Evolutionary conservation across 1,139 yeast genomes (phyloP), one percentile per base, ranked within the genome.

Genomic region (Taiozyma onychis): DNA sequence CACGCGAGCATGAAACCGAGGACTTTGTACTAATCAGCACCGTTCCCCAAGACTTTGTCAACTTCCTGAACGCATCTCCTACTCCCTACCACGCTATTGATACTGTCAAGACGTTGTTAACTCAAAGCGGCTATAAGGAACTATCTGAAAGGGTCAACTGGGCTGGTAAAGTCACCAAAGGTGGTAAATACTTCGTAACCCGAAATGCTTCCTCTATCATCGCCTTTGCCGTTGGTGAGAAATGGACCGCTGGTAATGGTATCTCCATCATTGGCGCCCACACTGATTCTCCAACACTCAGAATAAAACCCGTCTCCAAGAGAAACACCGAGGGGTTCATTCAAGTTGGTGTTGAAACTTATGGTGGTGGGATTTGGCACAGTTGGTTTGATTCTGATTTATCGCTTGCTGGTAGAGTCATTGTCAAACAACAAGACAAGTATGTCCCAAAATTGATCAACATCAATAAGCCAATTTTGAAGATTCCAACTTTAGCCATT

Each of bases 351-450:
- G 96, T 93, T 6, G 99, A 93, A 67, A 81, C 85, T 47, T 93
- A 93, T 62, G 99, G 99, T 46, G 99, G 99, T 32, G 91, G 97
- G 47, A 82, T 91, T 51, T 95, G 97, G 80, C 89, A 85, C 70
- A 72, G 83, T 3, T 80, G 85, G 84, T 93, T 93, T 64, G 99
- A 93, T 68, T 80, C 98, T 55, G 98, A 93, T 66, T 75, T 93
- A 62, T 80, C 95, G 37, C 74, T 91, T 53, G 98, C 98, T 9
- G 99, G 99, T 16, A 76, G 98, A 57, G 96, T 93, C 1, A 84
- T 85, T 64, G 83, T 87, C 22, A 74, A 71, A 46, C 72, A 71
- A 46, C 66, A 68, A 34, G 73, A 72, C 43, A 70, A 77, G 47
- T 77, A 71, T 55, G 77, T 80, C 42, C 82, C 96, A 1, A 82